These are phyloP conservation scores for Raphanus hybrid DNA, from an alignment of 441 rosid species.

Conservation along the genomic window DNA sequence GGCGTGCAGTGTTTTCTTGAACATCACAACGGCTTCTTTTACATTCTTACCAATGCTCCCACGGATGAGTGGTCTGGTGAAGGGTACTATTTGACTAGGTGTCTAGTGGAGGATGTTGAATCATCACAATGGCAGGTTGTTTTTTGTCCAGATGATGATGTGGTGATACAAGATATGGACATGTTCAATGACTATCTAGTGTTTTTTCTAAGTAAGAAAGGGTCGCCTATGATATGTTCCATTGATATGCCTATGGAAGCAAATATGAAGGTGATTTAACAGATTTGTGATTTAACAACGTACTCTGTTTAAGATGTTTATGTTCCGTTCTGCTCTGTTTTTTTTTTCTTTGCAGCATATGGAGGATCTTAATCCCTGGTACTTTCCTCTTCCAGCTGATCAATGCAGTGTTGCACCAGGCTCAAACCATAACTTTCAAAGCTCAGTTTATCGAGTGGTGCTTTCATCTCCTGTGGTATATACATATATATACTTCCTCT, in stretches of 20 bases:
- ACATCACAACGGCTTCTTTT: constrained; percentile 76
- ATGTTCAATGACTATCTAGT: constrained; percentile 77
- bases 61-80: constrained; percentile 48
- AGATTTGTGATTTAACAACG: constrained; percentile 9
- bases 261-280: constrained; percentile 52
- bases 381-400: constrained; percentile 78
- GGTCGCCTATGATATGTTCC: constrained; percentile 68
- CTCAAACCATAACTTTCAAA: constrained; percentile 80
- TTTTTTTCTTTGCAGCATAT: constrained; percentile 27
- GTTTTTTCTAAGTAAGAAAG: constrained; percentile 63
- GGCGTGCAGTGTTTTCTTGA: constrained; percentile 80
- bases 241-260: constrained; percentile 64
- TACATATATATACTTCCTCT: no score
- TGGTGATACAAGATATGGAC: constrained; percentile 83
- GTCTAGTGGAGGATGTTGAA: constrained; percentile 55
- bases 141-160: constrained; percentile 66
- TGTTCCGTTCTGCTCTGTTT: background rate
- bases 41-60: constrained; percentile 83
- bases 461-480: constrained; percentile 95
- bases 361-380: constrained; percentile 78
- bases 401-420: constrained; percentile 69
- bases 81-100: constrained; percentile 69
- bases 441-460: constrained; percentile 68
- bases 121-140: constrained; percentile 64
- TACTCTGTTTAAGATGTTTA: constrained; percentile 10